A percentile compares a stretch with the other conserved stretches of the same genome.
phyloP scores from a whole-genome alignment of 2,329 filamentous ascomycete genomes.

The Aspergillus transmontanensis region DNA sequence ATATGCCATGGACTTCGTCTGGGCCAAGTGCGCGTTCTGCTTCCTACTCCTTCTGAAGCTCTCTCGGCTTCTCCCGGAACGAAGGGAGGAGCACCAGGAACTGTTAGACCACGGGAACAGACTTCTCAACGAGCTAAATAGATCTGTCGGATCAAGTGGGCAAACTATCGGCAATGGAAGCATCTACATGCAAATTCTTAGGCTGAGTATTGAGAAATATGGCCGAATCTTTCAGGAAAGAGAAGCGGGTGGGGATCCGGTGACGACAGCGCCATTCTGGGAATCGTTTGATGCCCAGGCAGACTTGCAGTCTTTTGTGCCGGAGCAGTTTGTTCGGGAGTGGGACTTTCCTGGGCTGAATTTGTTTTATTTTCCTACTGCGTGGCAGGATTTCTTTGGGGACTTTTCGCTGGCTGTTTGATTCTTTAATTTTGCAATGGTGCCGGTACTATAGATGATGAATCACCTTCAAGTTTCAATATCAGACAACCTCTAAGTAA shows the following conservation, averaged over 20 bases:
- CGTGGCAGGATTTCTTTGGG: slow-evolving; percentile 52
- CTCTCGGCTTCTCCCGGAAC: slow-evolving; percentile 51
- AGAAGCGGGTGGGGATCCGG: slow-evolving; percentile 18
- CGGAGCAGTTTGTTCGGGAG: slow-evolving; percentile 59
- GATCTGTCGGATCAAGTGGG: slow-evolving; percentile 27
- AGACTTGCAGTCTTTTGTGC: slow-evolving; percentile 57
- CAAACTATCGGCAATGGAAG: slow-evolving; percentile 46
- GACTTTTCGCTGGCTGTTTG: slow-evolving; percentile 41
- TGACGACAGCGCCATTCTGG: slow-evolving; percentile 31
- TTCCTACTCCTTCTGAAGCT: slow-evolving; percentile 58
- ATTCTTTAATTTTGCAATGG: neutral
- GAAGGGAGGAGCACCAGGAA: slow-evolving; percentile 40
- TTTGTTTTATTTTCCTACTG: slow-evolving; percentile 52
- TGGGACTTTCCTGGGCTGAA: slow-evolving; percentile 61
- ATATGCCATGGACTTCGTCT: slow-evolving; percentile 61
- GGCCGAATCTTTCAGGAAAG: slow-evolving; percentile 48
- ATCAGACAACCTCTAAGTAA: neutral
- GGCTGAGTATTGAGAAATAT: slow-evolving; percentile 55
- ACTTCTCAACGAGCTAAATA: slow-evolving; percentile 47
- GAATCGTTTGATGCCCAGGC: slow-evolving; percentile 43
- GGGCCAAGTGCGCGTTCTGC: slow-evolving; percentile 62
- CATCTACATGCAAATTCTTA: slow-evolving; percentile 54
- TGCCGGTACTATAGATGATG: neutral
- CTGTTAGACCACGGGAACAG: slow-evolving; percentile 48
- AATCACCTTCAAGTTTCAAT: neutral